phyloP scores from a whole-genome alignment of 2,329 filamentous ascomycete species.

The Diaporthe nobilis region DNA sequence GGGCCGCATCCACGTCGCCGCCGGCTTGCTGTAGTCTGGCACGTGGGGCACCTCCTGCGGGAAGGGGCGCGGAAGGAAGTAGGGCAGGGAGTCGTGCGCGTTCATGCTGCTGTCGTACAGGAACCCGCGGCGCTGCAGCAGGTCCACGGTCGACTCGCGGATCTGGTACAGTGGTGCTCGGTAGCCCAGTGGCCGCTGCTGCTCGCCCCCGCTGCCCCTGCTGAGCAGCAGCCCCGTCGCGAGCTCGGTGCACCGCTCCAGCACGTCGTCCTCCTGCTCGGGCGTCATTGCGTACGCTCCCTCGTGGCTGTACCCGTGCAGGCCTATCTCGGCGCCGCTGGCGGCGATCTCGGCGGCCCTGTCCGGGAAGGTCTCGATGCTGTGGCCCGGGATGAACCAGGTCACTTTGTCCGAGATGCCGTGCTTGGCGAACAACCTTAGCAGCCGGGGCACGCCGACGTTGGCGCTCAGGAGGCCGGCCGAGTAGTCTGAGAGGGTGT shows the following conservation, averaged over 20 bases:
- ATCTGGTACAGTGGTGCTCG: slow-evolving; percentile 64
- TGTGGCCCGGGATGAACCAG: slow-evolving; percentile 67
- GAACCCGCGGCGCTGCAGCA: slow-evolving; percentile 60
- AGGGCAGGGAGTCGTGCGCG: slow-evolving; percentile 61
- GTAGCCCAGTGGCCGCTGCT: slow-evolving; percentile 58
- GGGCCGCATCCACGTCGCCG: slow-evolving; percentile 62
- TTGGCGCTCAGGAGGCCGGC: slow-evolving; percentile 64
- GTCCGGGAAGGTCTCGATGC: slow-evolving; percentile 61
- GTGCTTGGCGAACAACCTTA: slow-evolving; percentile 61
- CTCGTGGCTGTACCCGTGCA: slow-evolving; percentile 66
- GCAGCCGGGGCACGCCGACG: slow-evolving; percentile 64
- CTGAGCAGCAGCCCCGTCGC: slow-evolving; percentile 55
- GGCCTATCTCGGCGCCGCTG: slow-evolving; percentile 60
- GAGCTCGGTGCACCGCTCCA: slow-evolving; percentile 57
- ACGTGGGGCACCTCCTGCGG: slow-evolving; percentile 53
- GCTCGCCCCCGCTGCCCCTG: neutral
- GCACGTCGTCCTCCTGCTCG: slow-evolving; percentile 61
- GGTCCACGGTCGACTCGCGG: slow-evolving; percentile 58
- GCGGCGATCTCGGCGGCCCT: slow-evolving; percentile 57
- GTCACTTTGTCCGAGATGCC: slow-evolving; percentile 61
- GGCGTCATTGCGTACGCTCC: slow-evolving; percentile 58
- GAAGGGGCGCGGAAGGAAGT: slow-evolving; percentile 52
- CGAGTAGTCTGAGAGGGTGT: slow-evolving; percentile 64
- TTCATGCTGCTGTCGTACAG: slow-evolving; percentile 61
- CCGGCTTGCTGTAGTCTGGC: slow-evolving; percentile 53